Percentiles rank a stretch among this genome's conserved stretches.
phyloP scores from a whole-genome alignment of 2,329 filamentous ascomycete species.

The Alternaria arbusti region DNA sequence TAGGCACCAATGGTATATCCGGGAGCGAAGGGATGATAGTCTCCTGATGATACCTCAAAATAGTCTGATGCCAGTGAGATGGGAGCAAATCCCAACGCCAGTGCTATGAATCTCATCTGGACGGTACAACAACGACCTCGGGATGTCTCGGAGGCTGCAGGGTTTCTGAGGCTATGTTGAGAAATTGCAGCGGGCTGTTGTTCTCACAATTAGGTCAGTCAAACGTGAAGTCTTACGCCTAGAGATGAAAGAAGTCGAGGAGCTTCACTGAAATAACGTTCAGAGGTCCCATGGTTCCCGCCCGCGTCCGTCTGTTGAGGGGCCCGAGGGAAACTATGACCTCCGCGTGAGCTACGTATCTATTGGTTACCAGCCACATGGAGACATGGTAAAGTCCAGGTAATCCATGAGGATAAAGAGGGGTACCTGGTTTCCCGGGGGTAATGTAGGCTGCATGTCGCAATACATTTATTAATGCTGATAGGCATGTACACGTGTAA shows the following conservation, averaged over 20 bases:
- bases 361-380: neutral
- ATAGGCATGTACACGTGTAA: neutral
- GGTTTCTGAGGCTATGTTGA: neutral
- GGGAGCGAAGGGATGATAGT: conserved; percentile 17
- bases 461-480: neutral
- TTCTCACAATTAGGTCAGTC: neutral
- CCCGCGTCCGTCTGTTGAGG: neutral
- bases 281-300: neutral
- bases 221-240: neutral
- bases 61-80: conserved; percentile 5
- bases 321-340: neutral
- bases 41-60: conserved; percentile 15
- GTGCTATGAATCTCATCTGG: neutral
- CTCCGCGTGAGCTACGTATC: neutral
- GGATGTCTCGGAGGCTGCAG: neutral
- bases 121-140: neutral
- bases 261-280: neutral
- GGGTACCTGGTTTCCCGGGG: neutral
- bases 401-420: neutral
- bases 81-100: neutral
- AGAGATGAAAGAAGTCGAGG: neutral
- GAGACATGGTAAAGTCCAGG: neutral
- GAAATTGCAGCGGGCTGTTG: neutral
- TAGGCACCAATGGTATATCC: conserved; percentile 24
- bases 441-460: neutral